These are phyloP conservation scores for Yamadazyma pseudoaaseri DNA, from an alignment of 1,139 yeast genomes.

Conservation along the genomic window DNA sequence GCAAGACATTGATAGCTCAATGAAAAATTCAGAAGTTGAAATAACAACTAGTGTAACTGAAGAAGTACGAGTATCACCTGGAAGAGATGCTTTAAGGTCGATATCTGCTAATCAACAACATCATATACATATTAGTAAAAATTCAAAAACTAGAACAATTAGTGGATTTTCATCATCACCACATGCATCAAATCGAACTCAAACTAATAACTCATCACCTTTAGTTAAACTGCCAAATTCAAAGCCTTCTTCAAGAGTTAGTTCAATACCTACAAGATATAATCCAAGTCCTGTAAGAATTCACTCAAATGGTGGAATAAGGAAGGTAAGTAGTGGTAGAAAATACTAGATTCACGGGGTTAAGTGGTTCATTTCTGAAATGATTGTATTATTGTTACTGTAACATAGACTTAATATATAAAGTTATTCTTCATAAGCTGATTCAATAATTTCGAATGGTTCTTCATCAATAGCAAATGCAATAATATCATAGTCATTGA, in stretches of 20 bases:
- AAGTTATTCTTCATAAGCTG: conserved; percentile 37
- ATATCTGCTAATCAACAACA: conserved; percentile 39
- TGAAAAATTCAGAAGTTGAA: conserved; percentile 18
- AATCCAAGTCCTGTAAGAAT: conserved; percentile 22
- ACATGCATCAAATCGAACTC: conserved; percentile 12
- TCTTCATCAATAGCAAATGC: conserved; percentile 42
- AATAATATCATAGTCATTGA: conserved; percentile 39
- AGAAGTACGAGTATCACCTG: conserved; percentile 20
- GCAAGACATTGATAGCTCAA: conserved; percentile 27
- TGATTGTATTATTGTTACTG: conserved; percentile 1
- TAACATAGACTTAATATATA: conserved; percentile 2
- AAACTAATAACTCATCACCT: conserved; percentile 20
- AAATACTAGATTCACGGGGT: conserved; percentile 7
- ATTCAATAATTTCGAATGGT: conserved; percentile 38
- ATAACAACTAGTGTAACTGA: conserved; percentile 15
- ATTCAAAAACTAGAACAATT: conserved; percentile 48
- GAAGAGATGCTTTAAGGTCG: conserved; percentile 29
- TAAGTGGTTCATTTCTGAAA: too few relatives aligned
- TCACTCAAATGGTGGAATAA: conserved; percentile 35
- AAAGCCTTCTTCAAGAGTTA: conserved; percentile 30
- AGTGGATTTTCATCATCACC: conserved; percentile 50
- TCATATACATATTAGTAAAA: conserved; percentile 45
- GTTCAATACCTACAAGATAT: conserved; percentile 21
- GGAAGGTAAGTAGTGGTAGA: conserved; percentile 31
- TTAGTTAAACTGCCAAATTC: conserved; percentile 29